Percentiles rank a stretch among this genome's conserved stretches.
Evolutionary conservation across 2,329 filamentous ascomycete genomes (phyloP).

Genomic region (Hypoxylon sp.): DNA sequence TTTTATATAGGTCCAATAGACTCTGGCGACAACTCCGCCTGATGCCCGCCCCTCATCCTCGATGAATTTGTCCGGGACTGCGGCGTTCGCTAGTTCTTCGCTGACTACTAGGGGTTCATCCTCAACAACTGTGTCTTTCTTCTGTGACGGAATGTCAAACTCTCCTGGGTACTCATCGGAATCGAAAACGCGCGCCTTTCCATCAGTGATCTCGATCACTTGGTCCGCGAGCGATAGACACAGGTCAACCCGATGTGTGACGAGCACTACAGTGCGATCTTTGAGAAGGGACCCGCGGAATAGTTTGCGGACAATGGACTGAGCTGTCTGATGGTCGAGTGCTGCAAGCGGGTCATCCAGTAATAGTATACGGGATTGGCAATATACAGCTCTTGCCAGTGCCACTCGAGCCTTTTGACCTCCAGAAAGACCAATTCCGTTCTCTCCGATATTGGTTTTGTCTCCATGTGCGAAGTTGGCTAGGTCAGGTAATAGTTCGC

Average conservation of each 20-base stretch:
- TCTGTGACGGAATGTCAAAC: conserved; percentile 53
- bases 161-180: conserved; percentile 60
- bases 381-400: conserved; percentile 73
- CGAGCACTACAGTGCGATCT: conserved; percentile 79
- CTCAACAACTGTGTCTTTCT: conserved; percentile 50
- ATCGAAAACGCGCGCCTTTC: conserved; percentile 65
- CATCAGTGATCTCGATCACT: conserved; percentile 76
- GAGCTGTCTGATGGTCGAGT: conserved; percentile 72
- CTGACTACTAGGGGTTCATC: conserved; percentile 49
- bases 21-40: conserved; percentile 78
- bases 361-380: conserved; percentile 67
- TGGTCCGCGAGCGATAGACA: conserved; percentile 80
- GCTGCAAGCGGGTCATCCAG: conserved; percentile 75
- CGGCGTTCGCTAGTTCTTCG: conserved; percentile 61
- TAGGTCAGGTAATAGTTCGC: conserved; percentile 69
- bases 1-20: conserved; percentile 89
- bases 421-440: conserved; percentile 72
- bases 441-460: conserved; percentile 71
- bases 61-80: conserved; percentile 79
- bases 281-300: conserved; percentile 72
- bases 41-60: conserved; percentile 81
- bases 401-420: conserved; percentile 74
- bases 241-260: conserved; percentile 84
- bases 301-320: conserved; percentile 70
- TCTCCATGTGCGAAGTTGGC: conserved; percentile 69